Percentiles rank a stretch among this genome's conserved stretches.
phyloP scores from a whole-genome alignment of 1,284 basidiomycete species.

The Inonotus hispidus region DNA sequence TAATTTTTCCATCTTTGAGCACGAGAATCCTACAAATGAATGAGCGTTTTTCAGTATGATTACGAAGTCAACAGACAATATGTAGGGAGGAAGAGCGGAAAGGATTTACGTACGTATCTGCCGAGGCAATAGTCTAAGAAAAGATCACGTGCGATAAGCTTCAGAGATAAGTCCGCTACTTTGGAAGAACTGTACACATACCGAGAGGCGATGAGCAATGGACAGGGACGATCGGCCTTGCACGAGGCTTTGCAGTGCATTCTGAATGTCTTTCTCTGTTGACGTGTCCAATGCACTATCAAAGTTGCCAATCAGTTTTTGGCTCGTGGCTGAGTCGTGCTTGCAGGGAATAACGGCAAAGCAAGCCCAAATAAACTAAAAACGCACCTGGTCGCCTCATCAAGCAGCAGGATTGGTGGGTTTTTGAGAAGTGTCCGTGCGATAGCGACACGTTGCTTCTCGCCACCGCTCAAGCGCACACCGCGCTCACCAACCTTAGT shows the following conservation, averaged over 20 bases:
- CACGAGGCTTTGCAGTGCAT: constrained; percentile 68
- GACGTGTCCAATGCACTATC: constrained; percentile 73
- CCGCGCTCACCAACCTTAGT: constrained; percentile 82
- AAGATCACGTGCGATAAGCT: constrained; percentile 21
- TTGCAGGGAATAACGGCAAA: background rate
- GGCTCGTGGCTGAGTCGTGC: too few species aligned
- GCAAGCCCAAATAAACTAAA: constrained; percentile 16
- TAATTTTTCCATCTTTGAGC: constrained; percentile 74
- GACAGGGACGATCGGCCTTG: constrained; percentile 70
- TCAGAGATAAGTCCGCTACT: constrained; percentile 13
- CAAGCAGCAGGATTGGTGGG: constrained; percentile 77
- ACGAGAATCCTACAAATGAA: constrained; percentile 61
- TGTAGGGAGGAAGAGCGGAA: background rate
- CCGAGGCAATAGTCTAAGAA: constrained; percentile 65
- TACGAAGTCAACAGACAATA: constrained; percentile 25
- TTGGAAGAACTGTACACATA: constrained; percentile 35
- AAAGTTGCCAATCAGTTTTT: too few species aligned
- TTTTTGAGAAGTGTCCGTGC: constrained; percentile 83
- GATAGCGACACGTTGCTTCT: constrained; percentile 84
- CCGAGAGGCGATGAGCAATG: constrained; percentile 75
- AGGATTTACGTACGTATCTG: constrained; percentile 50
- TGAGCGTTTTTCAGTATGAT: background rate
- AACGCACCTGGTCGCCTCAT: constrained; percentile 71
- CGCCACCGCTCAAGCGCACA: constrained; percentile 71
- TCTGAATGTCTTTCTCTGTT: constrained; percentile 83